phyloP scores from a whole-genome alignment of 2,329 filamentous ascomycete species.

The Penicillium verrucosum region DNA sequence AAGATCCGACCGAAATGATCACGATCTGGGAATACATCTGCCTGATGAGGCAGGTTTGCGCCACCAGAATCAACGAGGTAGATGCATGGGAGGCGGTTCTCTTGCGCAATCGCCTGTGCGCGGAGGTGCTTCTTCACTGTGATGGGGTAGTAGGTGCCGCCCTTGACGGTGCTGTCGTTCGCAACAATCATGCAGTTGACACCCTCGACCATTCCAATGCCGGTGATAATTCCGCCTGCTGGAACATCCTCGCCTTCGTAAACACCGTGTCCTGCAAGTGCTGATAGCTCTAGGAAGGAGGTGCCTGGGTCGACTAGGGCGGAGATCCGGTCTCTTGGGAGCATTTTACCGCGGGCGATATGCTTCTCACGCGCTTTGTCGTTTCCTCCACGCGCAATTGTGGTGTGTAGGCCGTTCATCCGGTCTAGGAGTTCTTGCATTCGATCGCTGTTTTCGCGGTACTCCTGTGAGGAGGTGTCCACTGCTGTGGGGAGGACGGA shows the following conservation, averaged over 20 bases:
- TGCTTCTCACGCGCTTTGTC: constrained; percentile 86
- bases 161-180: constrained; percentile 96
- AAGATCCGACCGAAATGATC: constrained; percentile 98
- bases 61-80: constrained; percentile 96
- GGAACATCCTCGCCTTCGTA: constrained; percentile 87
- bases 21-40: constrained; percentile 90
- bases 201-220: constrained; percentile 83
- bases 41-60: constrained; percentile 90
- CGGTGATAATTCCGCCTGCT: constrained; percentile 86
- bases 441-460: constrained; percentile 72
- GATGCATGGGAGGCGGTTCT: constrained; percentile 81
- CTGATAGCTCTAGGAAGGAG: constrained; percentile 87
- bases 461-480: constrained; percentile 74
- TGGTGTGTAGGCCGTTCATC: constrained; percentile 67
- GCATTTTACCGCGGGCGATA: constrained; percentile 83
- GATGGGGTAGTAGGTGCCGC: constrained; percentile 93
- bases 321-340: constrained; percentile 83
- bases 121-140: constrained; percentile 97
- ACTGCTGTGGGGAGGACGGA: constrained; percentile 74
- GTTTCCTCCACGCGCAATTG: constrained; percentile 71
- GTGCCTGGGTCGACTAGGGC: constrained; percentile 85
- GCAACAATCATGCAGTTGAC: constrained; percentile 91
- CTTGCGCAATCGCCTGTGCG: constrained; percentile 83
- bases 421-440: constrained; percentile 71
- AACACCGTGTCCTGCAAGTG: constrained; percentile 81